Evolutionary conservation across 768 basidiomycete species (phyloP).

Genomic region (Kwoniella europaea): DNA sequence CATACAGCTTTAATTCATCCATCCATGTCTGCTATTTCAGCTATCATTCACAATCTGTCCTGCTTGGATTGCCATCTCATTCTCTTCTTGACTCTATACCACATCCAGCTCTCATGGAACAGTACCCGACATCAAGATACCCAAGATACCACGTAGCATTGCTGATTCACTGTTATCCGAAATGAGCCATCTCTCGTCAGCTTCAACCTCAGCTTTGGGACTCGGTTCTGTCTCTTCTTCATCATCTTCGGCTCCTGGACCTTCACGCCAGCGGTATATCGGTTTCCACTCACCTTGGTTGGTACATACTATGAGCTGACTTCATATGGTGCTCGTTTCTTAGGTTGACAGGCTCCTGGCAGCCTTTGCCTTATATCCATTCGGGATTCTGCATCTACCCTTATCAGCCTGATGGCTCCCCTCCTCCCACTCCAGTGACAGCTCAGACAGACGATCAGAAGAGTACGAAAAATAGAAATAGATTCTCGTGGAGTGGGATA

Average conservation of each 20-base stretch:
- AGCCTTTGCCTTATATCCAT: slow-evolving; percentile 73
- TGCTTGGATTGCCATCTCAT: neutral
- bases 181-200: neutral
- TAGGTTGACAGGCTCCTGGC: slow-evolving; percentile 60
- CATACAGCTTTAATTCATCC: neutral
- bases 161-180: neutral
- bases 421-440: slow-evolving; percentile 59
- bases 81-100: neutral
- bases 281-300: neutral
- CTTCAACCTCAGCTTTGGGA: neutral
- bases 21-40: too few relatives aligned
- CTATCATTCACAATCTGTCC: neutral
- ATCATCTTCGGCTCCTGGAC: neutral
- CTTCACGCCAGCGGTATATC: slow-evolving; percentile 5
- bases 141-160: neutral
- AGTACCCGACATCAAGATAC: neutral
- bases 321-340: neutral
- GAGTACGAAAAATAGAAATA: slow-evolving; percentile 17
- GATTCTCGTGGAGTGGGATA: slow-evolving; percentile 42
- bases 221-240: neutral
- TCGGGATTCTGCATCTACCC: slow-evolving; percentile 92
- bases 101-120: neutral
- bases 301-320: neutral
- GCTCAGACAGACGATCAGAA: slow-evolving; percentile 21
- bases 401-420: slow-evolving; percentile 63